Evolutionary conservation across 163 green algal genomes (phyloP).

Genomic region (Smithsoniella earleae): DNA sequence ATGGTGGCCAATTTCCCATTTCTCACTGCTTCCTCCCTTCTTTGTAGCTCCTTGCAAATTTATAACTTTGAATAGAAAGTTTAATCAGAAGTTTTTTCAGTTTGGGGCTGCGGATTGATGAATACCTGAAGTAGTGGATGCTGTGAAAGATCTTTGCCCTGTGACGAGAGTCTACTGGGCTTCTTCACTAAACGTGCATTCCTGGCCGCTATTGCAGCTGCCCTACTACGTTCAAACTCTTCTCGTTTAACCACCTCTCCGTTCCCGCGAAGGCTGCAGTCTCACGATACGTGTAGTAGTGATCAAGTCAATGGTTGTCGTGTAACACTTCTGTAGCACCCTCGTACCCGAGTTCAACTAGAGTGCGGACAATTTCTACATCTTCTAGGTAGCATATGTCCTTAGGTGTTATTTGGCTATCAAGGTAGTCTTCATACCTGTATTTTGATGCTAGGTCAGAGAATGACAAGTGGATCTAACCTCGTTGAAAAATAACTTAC

Average conservation of each 20-base stretch:
- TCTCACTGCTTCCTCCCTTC: slow-evolving; percentile 69
- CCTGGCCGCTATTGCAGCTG: slow-evolving; percentile 52
- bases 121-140: slow-evolving; percentile 57
- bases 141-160: slow-evolving; percentile 58
- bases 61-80: no score
- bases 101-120: no score
- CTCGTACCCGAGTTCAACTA: slow-evolving; percentile 74
- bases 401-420: slow-evolving; percentile 71
- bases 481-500: slow-evolving; percentile 7
- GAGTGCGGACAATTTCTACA: slow-evolving; percentile 61
- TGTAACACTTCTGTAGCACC: neutral
- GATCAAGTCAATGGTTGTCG: neutral
- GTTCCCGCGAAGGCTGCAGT: slow-evolving; percentile 65
- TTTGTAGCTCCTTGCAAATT: slow-evolving; percentile 43
- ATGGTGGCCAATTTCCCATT: slow-evolving; percentile 82
- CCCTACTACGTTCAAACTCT: slow-evolving; percentile 75
- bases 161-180: slow-evolving; percentile 59
- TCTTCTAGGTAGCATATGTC: slow-evolving; percentile 83
- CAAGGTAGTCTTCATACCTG: slow-evolving; percentile 85
- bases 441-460: neutral
- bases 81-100: no score
- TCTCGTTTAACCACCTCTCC: slow-evolving; percentile 73
- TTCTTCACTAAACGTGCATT: slow-evolving; percentile 59
- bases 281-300: neutral
- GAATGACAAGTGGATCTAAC: neutral